These are phyloP conservation scores for Berberis vulgaris DNA, from an alignment of 164 flowering plant species.

Conservation along the genomic window DNA sequence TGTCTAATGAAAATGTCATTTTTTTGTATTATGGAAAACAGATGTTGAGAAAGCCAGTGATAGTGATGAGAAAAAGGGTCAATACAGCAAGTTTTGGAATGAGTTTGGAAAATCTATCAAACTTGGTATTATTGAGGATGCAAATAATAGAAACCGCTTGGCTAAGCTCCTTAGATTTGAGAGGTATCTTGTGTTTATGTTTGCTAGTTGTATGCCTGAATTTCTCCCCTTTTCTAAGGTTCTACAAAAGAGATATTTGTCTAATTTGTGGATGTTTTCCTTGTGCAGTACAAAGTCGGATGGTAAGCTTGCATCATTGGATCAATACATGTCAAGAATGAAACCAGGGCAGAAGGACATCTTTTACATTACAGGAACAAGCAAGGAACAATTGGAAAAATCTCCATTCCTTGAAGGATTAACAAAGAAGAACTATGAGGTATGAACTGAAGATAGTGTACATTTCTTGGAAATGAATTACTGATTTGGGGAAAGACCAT, in stretches of 20 bases:
- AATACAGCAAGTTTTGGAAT: conserved; percentile 90
- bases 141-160: conserved; percentile 81
- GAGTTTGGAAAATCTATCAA: conserved; percentile 96
- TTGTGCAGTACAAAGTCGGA: conserved; percentile 67
- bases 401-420: conserved; percentile 99
- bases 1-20: no score
- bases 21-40: background rate
- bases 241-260: background rate
- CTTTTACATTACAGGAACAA: conserved; percentile 86
- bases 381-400: conserved; percentile 89
- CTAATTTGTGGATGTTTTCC: background rate
- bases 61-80: conserved; percentile 79
- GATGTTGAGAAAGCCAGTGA: conserved; percentile 48
- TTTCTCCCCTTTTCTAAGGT: no score
- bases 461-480: no score
- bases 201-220: no score
- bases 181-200: conserved; percentile 28
- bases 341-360: conserved; percentile 91
- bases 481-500: no score
- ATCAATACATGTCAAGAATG: conserved; percentile 95
- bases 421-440: conserved; percentile 86
- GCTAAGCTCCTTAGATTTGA: conserved; percentile 95
- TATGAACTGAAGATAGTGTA: conserved; percentile 9
- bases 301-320: conserved; percentile 79
- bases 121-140: conserved; percentile 96